Evolutionary conservation across 305 asterid species (phyloP).

Genomic region (Ilex paraguariensis): DNA sequence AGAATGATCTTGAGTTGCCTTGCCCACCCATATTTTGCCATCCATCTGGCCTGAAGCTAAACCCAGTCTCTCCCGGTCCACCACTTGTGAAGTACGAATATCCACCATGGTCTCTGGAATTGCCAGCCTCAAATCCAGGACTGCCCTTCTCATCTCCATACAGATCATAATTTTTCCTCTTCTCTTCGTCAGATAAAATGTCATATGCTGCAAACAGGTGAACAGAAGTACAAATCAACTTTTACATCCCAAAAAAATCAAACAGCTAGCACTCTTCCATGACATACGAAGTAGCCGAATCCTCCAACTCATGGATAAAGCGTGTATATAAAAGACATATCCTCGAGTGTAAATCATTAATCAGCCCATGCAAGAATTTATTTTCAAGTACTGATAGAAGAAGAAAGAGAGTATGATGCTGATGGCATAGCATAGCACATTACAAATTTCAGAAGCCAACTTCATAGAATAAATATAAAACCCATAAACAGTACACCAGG

Average conservation of each 20-base stretch:
- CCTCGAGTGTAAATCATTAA: no score
- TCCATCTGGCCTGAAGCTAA: conserved; percentile 61
- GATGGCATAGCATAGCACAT: no score
- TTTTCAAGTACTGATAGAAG: no score
- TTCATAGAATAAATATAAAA: no score
- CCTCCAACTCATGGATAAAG: no score
- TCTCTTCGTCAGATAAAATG: conserved; percentile 78
- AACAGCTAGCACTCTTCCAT: no score
- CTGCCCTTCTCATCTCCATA: conserved; percentile 81
- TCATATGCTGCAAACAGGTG: conserved; percentile 68
- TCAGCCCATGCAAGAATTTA: not conserved
- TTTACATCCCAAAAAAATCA: no score
- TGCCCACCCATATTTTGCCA: conserved; percentile 81
- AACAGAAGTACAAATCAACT: conserved; percentile 3
- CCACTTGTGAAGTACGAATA: conserved; percentile 63
- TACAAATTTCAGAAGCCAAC: no score
- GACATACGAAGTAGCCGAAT: no score
- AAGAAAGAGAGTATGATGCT: no score
- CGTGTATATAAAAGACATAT: no score
- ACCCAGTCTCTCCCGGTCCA: conserved; percentile 78
- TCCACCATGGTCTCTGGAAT: conserved; percentile 52
- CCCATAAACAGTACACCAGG: no score
- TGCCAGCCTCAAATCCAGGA: conserved; percentile 64
- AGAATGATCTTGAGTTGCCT: conserved; percentile 64
- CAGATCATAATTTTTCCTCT: conserved; percentile 88